phyloP scores from a whole-genome alignment of 2,329 filamentous ascomycete genomes.

The Fusarium siculi region DNA sequence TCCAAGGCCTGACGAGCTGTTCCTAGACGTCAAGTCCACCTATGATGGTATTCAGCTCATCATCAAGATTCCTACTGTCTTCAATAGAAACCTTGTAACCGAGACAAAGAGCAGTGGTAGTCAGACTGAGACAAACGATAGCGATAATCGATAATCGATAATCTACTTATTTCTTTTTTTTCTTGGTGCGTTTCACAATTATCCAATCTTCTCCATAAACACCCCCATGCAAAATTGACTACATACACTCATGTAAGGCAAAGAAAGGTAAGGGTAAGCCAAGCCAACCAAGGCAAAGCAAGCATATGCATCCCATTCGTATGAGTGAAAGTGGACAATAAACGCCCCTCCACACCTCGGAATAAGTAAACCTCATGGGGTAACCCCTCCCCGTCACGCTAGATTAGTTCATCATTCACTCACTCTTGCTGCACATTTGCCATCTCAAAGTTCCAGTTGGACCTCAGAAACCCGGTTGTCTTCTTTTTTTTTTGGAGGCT shows the following conservation, averaged over 20 bases:
- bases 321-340: slow-evolving; percentile 15
- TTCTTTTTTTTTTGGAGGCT: not conserved
- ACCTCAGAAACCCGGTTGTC: slow-evolving; percentile 5
- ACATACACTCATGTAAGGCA: slow-evolving; percentile 10
- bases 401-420: slow-evolving; percentile 18
- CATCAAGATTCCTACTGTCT: slow-evolving; percentile 67
- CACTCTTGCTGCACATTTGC: not conserved
- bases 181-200: slow-evolving; percentile 35
- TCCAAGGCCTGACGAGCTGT: slow-evolving; percentile 61
- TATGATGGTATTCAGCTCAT: slow-evolving; percentile 67
- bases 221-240: slow-evolving; percentile 21
- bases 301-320: slow-evolving; percentile 21
- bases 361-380: slow-evolving; percentile 36
- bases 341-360: slow-evolving; percentile 26
- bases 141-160: slow-evolving; percentile 37
- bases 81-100: slow-evolving; percentile 50
- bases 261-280: slow-evolving; percentile 6
- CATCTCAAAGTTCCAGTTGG: not conserved
- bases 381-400: slow-evolving; percentile 40
- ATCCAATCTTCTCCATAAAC: slow-evolving; percentile 7
- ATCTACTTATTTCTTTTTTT: not conserved
- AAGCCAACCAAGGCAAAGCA: slow-evolving; percentile 11
- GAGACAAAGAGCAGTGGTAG: slow-evolving; percentile 22
- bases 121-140: slow-evolving; percentile 15
- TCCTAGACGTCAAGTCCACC: slow-evolving; percentile 67